A percentile compares a stretch with the other conserved stretches of the same genome.
Conservation (phyloP, 129 eudicot species). For the Tanacetum coccineum region DNA sequence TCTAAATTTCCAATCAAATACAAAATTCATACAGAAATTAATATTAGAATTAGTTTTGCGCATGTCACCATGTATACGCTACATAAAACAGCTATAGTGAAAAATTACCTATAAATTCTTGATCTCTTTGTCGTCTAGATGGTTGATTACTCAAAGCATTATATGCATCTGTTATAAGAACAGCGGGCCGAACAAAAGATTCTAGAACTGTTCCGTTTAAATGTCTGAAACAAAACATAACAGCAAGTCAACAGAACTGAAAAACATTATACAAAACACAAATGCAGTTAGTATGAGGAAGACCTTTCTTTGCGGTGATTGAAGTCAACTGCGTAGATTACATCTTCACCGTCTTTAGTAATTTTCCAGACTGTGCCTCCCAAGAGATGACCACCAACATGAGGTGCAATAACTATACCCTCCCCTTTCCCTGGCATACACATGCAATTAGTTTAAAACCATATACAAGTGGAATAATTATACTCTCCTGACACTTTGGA, state of each 20-base stretch:
- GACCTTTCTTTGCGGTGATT: slow-evolving; percentile 98
- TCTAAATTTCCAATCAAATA: slow-evolving; percentile 34
- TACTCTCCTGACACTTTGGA: background rate
- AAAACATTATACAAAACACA: background rate
- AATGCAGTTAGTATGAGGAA: slow-evolving; percentile 14
- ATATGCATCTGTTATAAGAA: slow-evolving; percentile 92
- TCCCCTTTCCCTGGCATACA: slow-evolving; percentile 76
- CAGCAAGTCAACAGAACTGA: slow-evolving; percentile 16
- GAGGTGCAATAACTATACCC: slow-evolving; percentile 98
- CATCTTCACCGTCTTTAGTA: slow-evolving; percentile 98
- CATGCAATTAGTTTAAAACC: too few relatives aligned
- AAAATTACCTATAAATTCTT: slow-evolving; percentile 76
- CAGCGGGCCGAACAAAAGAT: slow-evolving; percentile 94
- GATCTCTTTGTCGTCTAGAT: slow-evolving; percentile 94
- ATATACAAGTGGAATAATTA: background rate
- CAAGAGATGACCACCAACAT: slow-evolving; percentile 88
- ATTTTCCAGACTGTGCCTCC: slow-evolving; percentile 97
- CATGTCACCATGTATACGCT: background rate
- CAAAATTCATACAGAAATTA: too few relatives aligned
- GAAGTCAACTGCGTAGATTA: slow-evolving; percentile 92
- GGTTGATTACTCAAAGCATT: slow-evolving; percentile 93
- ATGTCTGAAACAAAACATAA: slow-evolving; percentile 51
- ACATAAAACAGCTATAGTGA: background rate
- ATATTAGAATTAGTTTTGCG: slow-evolving; percentile 5
- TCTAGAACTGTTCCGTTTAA: slow-evolving; percentile 92